These are phyloP conservation scores for Teunomyces kruisii DNA, from an alignment of 805 yeast species.

Conservation along the genomic window DNA sequence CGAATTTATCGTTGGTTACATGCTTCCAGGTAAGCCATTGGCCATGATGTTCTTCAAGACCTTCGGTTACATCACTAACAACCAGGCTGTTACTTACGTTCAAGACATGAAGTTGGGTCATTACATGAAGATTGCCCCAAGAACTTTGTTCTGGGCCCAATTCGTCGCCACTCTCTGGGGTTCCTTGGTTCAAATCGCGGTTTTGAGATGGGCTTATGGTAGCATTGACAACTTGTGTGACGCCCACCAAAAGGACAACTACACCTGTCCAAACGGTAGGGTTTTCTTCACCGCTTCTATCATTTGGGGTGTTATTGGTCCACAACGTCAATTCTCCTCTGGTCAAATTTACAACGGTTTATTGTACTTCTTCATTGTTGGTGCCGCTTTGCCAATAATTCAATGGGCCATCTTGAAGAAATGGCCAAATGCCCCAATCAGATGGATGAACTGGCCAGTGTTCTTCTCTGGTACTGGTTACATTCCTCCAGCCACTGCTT, in stretches of 20 bases:
- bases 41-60: slow-evolving; percentile 50
- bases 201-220: slow-evolving; percentile 43
- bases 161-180: slow-evolving; percentile 45
- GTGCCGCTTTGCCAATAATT: slow-evolving; percentile 35
- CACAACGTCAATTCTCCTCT: slow-evolving; percentile 16
- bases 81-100: slow-evolving; percentile 49
- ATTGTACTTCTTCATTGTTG: slow-evolving; percentile 40
- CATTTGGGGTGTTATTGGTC: slow-evolving; percentile 46
- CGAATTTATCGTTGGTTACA: slow-evolving; percentile 43
- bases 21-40: slow-evolving; percentile 48
- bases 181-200: slow-evolving; percentile 38
- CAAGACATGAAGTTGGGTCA: slow-evolving; percentile 48
- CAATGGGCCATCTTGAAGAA: slow-evolving; percentile 40
- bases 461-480: slow-evolving; percentile 51
- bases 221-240: slow-evolving; percentile 33
- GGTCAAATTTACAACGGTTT: slow-evolving; percentile 26
- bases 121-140: slow-evolving; percentile 43
- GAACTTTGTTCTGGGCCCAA: slow-evolving; percentile 43
- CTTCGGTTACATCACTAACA: slow-evolving; percentile 48
- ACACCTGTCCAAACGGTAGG: slow-evolving; percentile 43
- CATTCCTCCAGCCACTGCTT: slow-evolving; percentile 76
- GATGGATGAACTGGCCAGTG: slow-evolving; percentile 33
- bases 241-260: slow-evolving; percentile 25
- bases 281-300: slow-evolving; percentile 45
- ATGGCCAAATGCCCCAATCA: slow-evolving; percentile 37